These are phyloP conservation scores for Diaporthe citriasiana DNA, from an alignment of 2,329 filamentous ascomycete species.

Conservation along the genomic window DNA sequence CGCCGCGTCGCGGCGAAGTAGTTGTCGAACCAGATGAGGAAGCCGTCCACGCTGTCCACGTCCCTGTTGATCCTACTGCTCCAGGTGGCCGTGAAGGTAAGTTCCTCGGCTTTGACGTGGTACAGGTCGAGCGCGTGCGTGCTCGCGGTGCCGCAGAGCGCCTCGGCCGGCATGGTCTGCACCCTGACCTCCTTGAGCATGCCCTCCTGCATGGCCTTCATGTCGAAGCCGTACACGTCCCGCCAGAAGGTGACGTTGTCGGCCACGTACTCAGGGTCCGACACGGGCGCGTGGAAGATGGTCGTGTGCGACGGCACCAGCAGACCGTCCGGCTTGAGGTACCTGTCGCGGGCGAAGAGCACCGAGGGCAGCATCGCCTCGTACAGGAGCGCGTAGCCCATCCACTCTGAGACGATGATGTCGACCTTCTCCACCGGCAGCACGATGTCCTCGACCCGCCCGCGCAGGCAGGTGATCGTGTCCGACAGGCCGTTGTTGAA, in stretches of 20 bases:
- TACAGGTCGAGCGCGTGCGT: constrained; percentile 86
- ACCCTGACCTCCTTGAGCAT: constrained; percentile 88
- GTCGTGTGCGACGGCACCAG: constrained; percentile 90
- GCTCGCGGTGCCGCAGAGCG: constrained; percentile 70
- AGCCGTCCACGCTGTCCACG: constrained; percentile 83
- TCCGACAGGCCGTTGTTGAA: constrained; percentile 82
- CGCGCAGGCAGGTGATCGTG: constrained; percentile 83
- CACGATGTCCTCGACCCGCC: constrained; percentile 88
- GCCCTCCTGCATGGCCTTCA: constrained; percentile 88
- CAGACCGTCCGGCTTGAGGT: constrained; percentile 83
- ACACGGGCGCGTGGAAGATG: constrained; percentile 84
- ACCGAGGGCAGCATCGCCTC: constrained; percentile 97
- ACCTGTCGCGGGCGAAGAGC: constrained; percentile 87
- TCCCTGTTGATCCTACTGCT: constrained; percentile 71
- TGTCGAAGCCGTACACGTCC: constrained; percentile 94
- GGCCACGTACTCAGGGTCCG: constrained; percentile 81
- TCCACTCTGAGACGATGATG: constrained; percentile 97
- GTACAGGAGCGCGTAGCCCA: constrained; percentile 94
- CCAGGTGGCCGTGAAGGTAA: constrained; percentile 82
- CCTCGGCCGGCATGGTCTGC: constrained; percentile 74
- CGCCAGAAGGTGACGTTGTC: constrained; percentile 90
- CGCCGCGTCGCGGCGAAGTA: constrained; percentile 81
- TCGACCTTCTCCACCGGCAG: constrained; percentile 87
- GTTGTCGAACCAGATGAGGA: constrained; percentile 93
- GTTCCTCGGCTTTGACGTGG: constrained; percentile 77